Conservation (phyloP, 495 filamentous ascomycete species). For the Penicillium silybi region DNA sequence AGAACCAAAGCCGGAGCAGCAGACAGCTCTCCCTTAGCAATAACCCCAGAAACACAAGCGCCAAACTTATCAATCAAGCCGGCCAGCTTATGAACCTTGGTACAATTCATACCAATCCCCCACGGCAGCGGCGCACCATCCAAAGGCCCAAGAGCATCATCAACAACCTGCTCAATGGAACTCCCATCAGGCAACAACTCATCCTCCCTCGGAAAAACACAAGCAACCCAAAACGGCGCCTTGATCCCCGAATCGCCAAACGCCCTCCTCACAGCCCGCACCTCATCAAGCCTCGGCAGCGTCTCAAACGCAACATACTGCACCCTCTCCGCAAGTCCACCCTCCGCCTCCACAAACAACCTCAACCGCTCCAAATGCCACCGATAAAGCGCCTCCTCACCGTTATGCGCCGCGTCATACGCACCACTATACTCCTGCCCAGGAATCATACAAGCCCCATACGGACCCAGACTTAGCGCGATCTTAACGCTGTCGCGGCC, state of each 20-base stretch:
- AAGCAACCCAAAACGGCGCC: slow-evolving; percentile 54
- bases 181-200: slow-evolving; percentile 42
- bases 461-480: slow-evolving; percentile 59
- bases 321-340: slow-evolving; percentile 28
- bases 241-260: slow-evolving; percentile 26
- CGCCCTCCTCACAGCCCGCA: slow-evolving; percentile 52
- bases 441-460: slow-evolving; percentile 61
- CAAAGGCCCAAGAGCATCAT: slow-evolving; percentile 22
- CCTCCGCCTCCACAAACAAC: slow-evolving; percentile 41
- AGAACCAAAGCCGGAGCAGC: slow-evolving; percentile 51
- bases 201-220: slow-evolving; percentile 55
- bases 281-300: slow-evolving; percentile 53
- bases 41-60: slow-evolving; percentile 29
- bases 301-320: slow-evolving; percentile 64
- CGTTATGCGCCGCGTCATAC: slow-evolving; percentile 48
- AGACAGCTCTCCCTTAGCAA: slow-evolving; percentile 19
- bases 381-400: slow-evolving; percentile 34
- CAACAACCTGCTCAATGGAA: slow-evolving; percentile 23
- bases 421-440: slow-evolving; percentile 59
- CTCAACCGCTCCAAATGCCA: slow-evolving; percentile 56
- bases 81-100: slow-evolving; percentile 51
- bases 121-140: slow-evolving; percentile 40
- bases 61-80: slow-evolving; percentile 46
- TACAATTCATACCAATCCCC: slow-evolving; percentile 67
- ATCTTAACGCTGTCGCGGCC: slow-evolving; percentile 18